A percentile compares a stretch with the other conserved stretches of the same genome.
Conservation (phyloP, 2,329 filamentous ascomycete species). For the Pestalotiopsis sp. region DNA sequence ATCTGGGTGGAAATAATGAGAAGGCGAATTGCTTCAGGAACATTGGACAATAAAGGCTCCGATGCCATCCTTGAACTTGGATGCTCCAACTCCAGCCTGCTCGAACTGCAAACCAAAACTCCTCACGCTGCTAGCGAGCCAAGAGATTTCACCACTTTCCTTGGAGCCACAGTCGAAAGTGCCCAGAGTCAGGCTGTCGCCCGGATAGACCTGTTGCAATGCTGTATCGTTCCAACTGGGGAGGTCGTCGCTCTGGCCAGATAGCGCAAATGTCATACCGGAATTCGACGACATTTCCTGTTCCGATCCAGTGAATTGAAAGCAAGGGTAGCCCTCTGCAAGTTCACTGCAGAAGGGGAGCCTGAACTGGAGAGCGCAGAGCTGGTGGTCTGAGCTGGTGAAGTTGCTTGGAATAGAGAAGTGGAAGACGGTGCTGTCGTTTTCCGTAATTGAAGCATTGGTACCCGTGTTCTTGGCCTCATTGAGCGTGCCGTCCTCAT, state of each 20-base stretch:
- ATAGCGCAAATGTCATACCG: slow-evolving; percentile 30
- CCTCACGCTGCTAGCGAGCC: slow-evolving; percentile 29
- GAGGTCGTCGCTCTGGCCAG: slow-evolving; percentile 19
- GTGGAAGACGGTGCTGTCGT: slow-evolving; percentile 27
- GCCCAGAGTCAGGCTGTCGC: slow-evolving; percentile 27
- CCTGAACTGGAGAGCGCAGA: slow-evolving; percentile 35
- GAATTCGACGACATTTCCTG: slow-evolving; percentile 31
- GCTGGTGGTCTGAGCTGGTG: slow-evolving; percentile 8
- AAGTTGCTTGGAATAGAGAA: slow-evolving; percentile 28
- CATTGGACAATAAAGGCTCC: slow-evolving; percentile 29
- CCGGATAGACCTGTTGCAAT: slow-evolving; percentile 33
- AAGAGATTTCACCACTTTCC: slow-evolving; percentile 24
- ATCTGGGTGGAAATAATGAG: background rate
- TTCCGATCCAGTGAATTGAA: slow-evolving; percentile 32
- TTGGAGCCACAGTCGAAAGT: slow-evolving; percentile 29
- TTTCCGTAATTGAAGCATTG: slow-evolving; percentile 24
- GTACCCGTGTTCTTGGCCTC: slow-evolving; percentile 20
- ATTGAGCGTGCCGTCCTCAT: slow-evolving; percentile 17
- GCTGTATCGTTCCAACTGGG: slow-evolving; percentile 27
- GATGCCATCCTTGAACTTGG: slow-evolving; percentile 30
- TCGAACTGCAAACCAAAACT: slow-evolving; percentile 31
- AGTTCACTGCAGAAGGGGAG: slow-evolving; percentile 32
- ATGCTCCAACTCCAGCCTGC: slow-evolving; percentile 30
- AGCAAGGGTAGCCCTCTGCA: slow-evolving; percentile 34
- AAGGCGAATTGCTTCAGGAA: background rate